A percentile compares a stretch with the other conserved stretches of the same genome.
Conservation (phyloP, 148 eudicot genomes). For the Chenopodium suecicum region DNA sequence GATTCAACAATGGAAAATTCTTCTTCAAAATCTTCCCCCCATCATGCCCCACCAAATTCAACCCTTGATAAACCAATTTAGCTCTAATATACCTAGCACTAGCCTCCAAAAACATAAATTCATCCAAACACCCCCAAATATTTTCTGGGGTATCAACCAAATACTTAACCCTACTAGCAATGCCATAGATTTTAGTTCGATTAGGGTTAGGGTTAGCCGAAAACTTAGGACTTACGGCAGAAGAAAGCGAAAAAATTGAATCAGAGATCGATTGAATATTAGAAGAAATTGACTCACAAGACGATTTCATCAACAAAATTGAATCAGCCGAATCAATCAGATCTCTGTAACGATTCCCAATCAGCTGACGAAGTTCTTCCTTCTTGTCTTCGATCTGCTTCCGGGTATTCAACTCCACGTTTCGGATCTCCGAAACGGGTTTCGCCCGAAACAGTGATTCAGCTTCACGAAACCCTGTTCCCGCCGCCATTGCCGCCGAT, state of each 20-base stretch:
- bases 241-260: constrained; percentile 40
- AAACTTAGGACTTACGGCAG: constrained; percentile 28
- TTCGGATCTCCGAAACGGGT: constrained; percentile 60
- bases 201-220: constrained; percentile 39
- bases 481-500: constrained; percentile 27
- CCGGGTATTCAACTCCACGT: constrained; percentile 55
- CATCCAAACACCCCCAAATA: constrained; percentile 97
- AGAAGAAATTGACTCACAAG: constrained; percentile 65
- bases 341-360: constrained; percentile 84
- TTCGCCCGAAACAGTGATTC: constrained; percentile 49
- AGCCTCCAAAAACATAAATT: constrained; percentile 78
- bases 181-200: constrained; percentile 54
- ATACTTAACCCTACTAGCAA: constrained; percentile 89
- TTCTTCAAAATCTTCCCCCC: constrained; percentile 50
- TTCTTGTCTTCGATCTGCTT: constrained; percentile 82
- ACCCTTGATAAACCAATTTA: constrained; percentile 58
- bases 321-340: constrained; percentile 93
- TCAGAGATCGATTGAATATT: constrained; percentile 49
- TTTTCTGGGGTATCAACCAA: constrained; percentile 94
- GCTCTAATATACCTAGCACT: constrained; percentile 75
- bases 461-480: constrained; percentile 40
- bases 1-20: constrained; percentile 77
- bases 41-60: constrained; percentile 45
- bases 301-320: constrained; percentile 72
- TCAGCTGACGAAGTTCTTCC: constrained; percentile 86